These are phyloP conservation scores for Scheffersomyces segobiensis DNA, from an alignment of 1,139 yeast genomes.

Conservation along the genomic window DNA sequence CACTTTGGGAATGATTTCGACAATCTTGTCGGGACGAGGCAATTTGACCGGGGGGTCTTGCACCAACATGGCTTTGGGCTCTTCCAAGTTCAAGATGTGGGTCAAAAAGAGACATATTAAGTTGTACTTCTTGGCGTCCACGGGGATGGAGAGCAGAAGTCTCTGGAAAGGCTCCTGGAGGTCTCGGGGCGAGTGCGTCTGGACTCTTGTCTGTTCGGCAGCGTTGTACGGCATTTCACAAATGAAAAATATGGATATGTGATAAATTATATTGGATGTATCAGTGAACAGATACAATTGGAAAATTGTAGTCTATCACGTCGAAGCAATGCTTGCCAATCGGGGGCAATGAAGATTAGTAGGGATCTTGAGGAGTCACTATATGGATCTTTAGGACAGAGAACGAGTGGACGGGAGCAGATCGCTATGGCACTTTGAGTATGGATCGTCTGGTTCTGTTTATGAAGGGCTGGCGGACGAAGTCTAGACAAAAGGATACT, in stretches of 20 bases:
- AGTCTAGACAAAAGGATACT: not conserved
- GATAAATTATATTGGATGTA: too few relatives aligned
- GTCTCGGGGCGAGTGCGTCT: not conserved
- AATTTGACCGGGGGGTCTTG: not conserved
- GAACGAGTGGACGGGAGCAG: too few relatives aligned
- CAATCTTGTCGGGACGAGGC: not conserved
- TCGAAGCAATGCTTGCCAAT: too few relatives aligned
- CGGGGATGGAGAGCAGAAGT: conserved; percentile 28
- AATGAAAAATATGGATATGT: not conserved
- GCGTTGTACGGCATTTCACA: not conserved
- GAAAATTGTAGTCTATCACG: too few relatives aligned
- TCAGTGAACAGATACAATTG: too few relatives aligned
- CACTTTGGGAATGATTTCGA: conserved; percentile 36
- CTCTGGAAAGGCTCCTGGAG: conserved; percentile 19
- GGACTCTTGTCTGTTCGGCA: not conserved
- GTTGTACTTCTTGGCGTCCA: conserved; percentile 26
- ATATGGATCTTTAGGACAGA: not conserved
- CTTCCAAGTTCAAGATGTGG: conserved; percentile 20
- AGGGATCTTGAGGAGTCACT: too few relatives aligned
- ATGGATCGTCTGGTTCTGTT: not conserved
- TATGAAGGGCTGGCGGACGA: not conserved
- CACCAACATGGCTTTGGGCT: conserved; percentile 6
- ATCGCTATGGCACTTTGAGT: not conserved
- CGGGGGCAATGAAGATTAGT: too few relatives aligned
- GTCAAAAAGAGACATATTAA: conserved; percentile 24